Conservation (phyloP, 2,329 filamentous ascomycete genomes). For the Chrysoporthe cubensis region DNA sequence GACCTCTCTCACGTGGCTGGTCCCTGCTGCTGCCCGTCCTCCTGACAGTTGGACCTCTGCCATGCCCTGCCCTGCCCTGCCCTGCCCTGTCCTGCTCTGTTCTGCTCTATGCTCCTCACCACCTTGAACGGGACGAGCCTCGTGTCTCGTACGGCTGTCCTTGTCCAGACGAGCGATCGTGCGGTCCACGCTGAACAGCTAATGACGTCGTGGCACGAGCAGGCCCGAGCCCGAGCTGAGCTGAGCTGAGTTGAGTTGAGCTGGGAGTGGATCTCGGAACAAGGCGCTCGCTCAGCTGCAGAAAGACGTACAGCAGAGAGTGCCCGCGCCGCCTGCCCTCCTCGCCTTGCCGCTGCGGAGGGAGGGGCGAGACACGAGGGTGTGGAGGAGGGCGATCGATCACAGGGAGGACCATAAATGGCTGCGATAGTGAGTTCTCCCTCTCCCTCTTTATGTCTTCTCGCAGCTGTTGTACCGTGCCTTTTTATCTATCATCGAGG, state of each 20-base stretch:
- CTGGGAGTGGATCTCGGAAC: background rate
- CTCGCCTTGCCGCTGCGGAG: background rate
- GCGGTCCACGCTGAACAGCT: background rate
- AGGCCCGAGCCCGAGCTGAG: background rate
- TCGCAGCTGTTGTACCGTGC: too few species aligned
- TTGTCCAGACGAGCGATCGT: background rate
- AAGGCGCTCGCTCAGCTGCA: background rate
- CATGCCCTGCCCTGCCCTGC: background rate
- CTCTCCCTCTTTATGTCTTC: background rate
- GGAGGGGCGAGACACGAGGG: background rate
- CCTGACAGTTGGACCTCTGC: background rate
- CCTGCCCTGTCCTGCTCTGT: background rate
- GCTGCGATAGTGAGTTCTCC: slow-evolving; percentile 27
- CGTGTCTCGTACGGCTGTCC: background rate
- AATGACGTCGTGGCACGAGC: background rate
- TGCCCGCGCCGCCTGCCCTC: too few species aligned
- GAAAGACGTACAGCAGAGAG: background rate
- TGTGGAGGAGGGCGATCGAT: background rate
- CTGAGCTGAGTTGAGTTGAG: background rate
- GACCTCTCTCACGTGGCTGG: too few species aligned
- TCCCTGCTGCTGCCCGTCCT: background rate
- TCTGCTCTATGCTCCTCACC: background rate
- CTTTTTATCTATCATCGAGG: too few species aligned
- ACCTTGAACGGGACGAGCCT: background rate
- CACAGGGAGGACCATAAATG: slow-evolving; percentile 17